Conservation (phyloP, 352 stramenopile genomes). For the Pythium volutum region DNA sequence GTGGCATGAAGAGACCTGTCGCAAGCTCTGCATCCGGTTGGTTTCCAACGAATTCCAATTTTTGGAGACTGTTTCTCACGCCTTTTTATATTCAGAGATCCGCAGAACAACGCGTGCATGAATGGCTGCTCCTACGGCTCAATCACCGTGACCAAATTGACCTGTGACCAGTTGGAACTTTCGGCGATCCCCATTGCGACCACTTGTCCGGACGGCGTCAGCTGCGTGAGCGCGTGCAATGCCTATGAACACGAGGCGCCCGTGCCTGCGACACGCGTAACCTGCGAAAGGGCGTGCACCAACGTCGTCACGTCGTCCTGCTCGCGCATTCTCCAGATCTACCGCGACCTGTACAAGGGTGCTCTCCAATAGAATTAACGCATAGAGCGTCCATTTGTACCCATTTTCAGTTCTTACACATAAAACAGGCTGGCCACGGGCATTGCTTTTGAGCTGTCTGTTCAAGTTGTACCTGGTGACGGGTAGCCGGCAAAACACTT, state of each 20-base stretch:
- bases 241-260: constrained; percentile 56
- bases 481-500: not conserved
- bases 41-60: not conserved
- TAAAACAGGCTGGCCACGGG: constrained; percentile 2
- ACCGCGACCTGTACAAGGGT: constrained; percentile 44
- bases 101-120: constrained; percentile 65
- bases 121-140: constrained; percentile 74
- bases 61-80: not conserved
- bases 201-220: constrained; percentile 54
- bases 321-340: constrained; percentile 63
- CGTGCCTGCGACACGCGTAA: constrained; percentile 42
- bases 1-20: constrained; percentile 73
- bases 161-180: constrained; percentile 50
- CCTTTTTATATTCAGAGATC: constrained; percentile 32
- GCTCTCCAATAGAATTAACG: constrained; percentile 19
- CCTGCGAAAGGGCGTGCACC: constrained; percentile 54
- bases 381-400: constrained; percentile 13
- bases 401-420: constrained; percentile 11
- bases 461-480: constrained; percentile 6
- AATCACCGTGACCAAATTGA: constrained; percentile 64
- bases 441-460: not conserved
- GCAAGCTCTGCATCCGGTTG: constrained; percentile 56
- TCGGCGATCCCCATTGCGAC: constrained; percentile 27
- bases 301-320: constrained; percentile 63
- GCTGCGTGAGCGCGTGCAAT: constrained; percentile 52